phyloP scores from a whole-genome alignment of 495 filamentous ascomycete genomes.

The Tuber melanosporum region DNA sequence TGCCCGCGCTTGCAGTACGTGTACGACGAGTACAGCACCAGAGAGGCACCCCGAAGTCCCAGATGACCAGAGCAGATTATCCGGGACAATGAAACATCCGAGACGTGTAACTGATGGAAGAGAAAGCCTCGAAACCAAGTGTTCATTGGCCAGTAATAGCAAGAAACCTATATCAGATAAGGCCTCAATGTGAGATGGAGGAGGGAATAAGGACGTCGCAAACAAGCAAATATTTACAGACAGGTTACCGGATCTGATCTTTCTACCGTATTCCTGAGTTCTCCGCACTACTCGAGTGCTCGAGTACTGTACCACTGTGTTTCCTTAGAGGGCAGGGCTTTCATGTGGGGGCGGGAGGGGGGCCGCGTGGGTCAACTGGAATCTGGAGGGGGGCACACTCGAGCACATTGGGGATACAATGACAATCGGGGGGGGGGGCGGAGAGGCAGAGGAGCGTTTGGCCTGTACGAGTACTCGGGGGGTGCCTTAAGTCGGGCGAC shows the following conservation, averaged over 20 bases:
- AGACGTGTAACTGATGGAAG: no score
- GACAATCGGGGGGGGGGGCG: neutral
- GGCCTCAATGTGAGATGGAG: neutral
- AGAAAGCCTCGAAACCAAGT: no score
- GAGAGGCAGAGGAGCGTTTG: neutral
- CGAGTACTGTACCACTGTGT: neutral
- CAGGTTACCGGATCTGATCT: no score
- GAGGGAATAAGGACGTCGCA: no score
- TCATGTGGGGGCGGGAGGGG: neutral
- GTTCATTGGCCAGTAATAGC: no score
- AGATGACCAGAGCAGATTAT: neutral
- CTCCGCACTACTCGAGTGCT: no score
- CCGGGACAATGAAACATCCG: no score
- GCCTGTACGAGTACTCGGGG: neutral
- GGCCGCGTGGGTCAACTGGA: neutral
- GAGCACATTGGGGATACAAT: neutral
- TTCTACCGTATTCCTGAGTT: no score
- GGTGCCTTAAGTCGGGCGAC: no score
- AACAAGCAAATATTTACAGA: neutral
- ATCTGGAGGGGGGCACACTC: neutral
- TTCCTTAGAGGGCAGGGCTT: neutral
- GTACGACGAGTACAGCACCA: neutral
- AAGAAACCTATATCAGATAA: neutral
- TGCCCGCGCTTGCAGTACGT: neutral
- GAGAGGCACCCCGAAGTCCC: no score